Evolutionary conservation across 1,139 yeast genomes (phyloP), one percentile per base, ranked within the genome.

Genomic region (Tardiomyces blankii): DNA sequence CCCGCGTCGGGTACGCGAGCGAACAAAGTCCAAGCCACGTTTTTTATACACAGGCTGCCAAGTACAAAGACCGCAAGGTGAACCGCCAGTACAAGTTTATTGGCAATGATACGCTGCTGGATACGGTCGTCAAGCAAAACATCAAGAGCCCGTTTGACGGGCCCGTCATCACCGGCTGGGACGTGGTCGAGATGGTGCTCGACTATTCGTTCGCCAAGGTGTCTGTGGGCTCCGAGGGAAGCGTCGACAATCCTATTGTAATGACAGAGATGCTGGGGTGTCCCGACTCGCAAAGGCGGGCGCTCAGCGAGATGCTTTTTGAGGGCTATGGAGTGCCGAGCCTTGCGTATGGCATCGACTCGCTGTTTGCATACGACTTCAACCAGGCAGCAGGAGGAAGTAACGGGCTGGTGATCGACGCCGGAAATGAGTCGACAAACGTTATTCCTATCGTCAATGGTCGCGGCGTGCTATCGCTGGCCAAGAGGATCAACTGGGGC

Each of bases 401-500:
- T 5, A 66, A 66, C 44, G 96, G 96, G 1, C 60, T 93, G 30
- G 87, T 89, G 1, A 73, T 93, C 32, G 82, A 87, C 11, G 73
- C 88, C 4, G 96, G 95, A 1, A 75, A 87, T 60, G 94, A 88
- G 57, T 75, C 86, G 51, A 84, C 96, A 0, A 82, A 81, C 56
- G 67, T 91, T 0, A 79, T 91, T 14, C 98, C 98, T 0, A 87
- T 91, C 2, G 52, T 85, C 1, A 60, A 58, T 14, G 86, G 88
- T 0, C 69, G 67, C 48, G 93, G 94, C 0, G 55, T 81, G 2
- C 63, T 87, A 45, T 68, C 75, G 42, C 82, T 81, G 49, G 72
- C 91, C 2, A 89, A 87, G 57, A 70, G 97, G 56, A 77, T 93
- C 41, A 89, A 87, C 59, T 87, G 93, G 86, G 98, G 97, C 47